These are phyloP conservation scores for Melanogaster broomeanus DNA, from an alignment of 768 basidiomycete genomes.

Conservation along the genomic window DNA sequence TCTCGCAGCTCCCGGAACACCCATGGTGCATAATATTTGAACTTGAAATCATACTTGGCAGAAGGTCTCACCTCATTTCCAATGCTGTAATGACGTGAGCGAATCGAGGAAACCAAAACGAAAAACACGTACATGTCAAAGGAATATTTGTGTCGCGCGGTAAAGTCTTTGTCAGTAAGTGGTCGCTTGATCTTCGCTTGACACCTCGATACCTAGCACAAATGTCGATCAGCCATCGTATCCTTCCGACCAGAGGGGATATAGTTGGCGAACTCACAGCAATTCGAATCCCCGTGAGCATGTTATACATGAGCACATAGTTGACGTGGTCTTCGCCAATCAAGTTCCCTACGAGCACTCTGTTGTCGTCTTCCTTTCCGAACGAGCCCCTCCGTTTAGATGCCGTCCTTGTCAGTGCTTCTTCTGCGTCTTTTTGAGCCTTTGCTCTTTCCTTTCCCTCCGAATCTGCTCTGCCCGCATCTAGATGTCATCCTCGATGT, in stretches of 20 bases:
- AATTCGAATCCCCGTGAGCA: conserved; percentile 97
- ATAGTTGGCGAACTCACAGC: conserved; percentile 55
- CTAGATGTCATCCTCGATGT: conserved; percentile 65
- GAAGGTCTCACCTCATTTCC: conserved; percentile 98
- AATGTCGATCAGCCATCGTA: conserved; percentile 8
- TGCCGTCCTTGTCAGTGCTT: conserved; percentile 44
- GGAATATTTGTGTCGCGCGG: conserved; percentile 88
- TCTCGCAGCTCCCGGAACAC: conserved; percentile 96
- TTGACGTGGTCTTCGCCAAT: conserved; percentile 99
- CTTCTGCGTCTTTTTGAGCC: conserved; percentile 63
- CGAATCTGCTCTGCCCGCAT: conserved; percentile 88
- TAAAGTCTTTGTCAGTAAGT: conserved; percentile 84
- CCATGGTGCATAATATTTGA: conserved; percentile 99
- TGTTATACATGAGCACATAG: conserved; percentile 99
- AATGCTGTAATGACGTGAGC: conserved; percentile 50
- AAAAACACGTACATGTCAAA: conserved; percentile 82
- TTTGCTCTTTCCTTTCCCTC: conserved; percentile 74
- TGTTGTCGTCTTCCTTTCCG: conserved; percentile 45
- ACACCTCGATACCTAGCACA: conserved; percentile 82
- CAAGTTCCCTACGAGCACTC: conserved; percentile 86
- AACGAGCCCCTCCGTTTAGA: conserved; percentile 23
- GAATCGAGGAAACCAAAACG: not conserved
- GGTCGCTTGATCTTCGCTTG: conserved; percentile 92
- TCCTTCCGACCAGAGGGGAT: not conserved
- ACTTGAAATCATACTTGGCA: conserved; percentile 99